Percentiles rank a stretch among this genome's conserved stretches.
These are phyloP conservation scores for Lyophyllum atratum DNA, from an alignment of 768 basidiomycete species.

Conservation along the genomic window DNA sequence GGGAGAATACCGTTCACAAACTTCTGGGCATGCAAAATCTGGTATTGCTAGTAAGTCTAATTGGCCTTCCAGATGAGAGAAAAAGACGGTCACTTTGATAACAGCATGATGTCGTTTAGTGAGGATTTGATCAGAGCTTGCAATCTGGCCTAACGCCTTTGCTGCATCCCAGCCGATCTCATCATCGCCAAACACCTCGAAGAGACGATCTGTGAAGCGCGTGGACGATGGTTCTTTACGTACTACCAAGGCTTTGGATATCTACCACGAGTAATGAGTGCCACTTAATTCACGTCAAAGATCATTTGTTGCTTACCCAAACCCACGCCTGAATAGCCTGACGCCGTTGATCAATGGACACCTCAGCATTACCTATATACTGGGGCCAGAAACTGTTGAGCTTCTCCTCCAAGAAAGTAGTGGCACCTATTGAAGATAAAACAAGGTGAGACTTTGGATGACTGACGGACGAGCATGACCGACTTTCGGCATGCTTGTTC, in stretches of 20 bases:
- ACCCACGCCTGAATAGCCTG: conserved; percentile 62
- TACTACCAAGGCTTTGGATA: conserved; percentile 78
- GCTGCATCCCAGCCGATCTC: conserved; percentile 74
- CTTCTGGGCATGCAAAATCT: conserved; percentile 78
- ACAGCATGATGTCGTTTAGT: conserved; percentile 80
- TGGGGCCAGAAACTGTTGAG: conserved; percentile 50
- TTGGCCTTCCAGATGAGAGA: background rate
- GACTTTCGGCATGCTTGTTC: conserved; percentile 79
- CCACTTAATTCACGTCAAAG: background rate
- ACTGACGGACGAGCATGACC: conserved; percentile 14
- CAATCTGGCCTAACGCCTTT: conserved; percentile 68
- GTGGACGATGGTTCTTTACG: conserved; percentile 64
- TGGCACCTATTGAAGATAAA: conserved; percentile 39
- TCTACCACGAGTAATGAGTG: conserved; percentile 40
- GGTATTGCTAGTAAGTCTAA: conserved; percentile 4
- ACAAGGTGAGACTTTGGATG: background rate
- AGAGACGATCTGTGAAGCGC: conserved; percentile 60
- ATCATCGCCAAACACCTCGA: conserved; percentile 70
- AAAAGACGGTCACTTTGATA: conserved; percentile 61
- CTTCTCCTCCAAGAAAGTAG: conserved; percentile 43
- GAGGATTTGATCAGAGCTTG: conserved; percentile 60
- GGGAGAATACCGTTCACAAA: conserved; percentile 75
- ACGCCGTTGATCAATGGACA: conserved; percentile 40
- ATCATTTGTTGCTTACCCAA: conserved; percentile 52
- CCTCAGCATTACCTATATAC: conserved; percentile 39